These are phyloP conservation scores for Phaffia australis DNA, from an alignment of 768 basidiomycete genomes.

Conservation along the genomic window DNA sequence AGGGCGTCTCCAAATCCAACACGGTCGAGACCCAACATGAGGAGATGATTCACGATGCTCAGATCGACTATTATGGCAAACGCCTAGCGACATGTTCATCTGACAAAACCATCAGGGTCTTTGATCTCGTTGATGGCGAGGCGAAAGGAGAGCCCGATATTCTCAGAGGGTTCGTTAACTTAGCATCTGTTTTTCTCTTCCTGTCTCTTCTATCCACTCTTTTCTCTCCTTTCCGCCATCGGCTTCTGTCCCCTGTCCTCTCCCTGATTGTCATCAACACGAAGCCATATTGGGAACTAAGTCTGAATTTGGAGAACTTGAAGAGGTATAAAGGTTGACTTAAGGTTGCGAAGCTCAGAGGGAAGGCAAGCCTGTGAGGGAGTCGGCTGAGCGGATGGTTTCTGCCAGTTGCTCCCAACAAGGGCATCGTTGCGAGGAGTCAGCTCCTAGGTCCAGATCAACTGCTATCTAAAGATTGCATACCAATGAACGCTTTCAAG, in stretches of 20 bases:
- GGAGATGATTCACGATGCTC: slow-evolving; percentile 99
- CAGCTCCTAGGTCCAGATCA: too few relatives aligned
- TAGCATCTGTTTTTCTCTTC: neutral
- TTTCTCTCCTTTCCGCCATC: slow-evolving; percentile 1
- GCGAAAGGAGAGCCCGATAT: slow-evolving; percentile 37
- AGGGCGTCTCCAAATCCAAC: slow-evolving; percentile 19
- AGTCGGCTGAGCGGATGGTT: too few relatives aligned
- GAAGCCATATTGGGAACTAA: too few relatives aligned
- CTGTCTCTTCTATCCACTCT: neutral
- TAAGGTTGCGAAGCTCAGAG: too few relatives aligned
- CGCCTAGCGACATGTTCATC: slow-evolving; percentile 93
- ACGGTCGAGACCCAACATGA: slow-evolving; percentile 89
- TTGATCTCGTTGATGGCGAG: slow-evolving; percentile 86
- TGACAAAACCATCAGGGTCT: slow-evolving; percentile 87
- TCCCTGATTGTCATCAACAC: neutral
- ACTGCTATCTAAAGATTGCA: too few relatives aligned
- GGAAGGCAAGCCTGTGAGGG: too few relatives aligned
- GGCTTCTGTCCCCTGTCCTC: neutral
- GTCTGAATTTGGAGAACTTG: too few relatives aligned
- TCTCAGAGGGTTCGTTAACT: slow-evolving; percentile 36
- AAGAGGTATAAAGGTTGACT: too few relatives aligned
- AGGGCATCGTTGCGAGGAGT: too few relatives aligned
- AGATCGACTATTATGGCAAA: slow-evolving; percentile 94
- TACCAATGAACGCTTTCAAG: too few relatives aligned
- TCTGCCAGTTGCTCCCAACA: too few relatives aligned